Percentiles rank a stretch among this genome's conserved stretches.
phyloP scores from a whole-genome alignment of 148 eudicot species.

The Silene latifolia region DNA sequence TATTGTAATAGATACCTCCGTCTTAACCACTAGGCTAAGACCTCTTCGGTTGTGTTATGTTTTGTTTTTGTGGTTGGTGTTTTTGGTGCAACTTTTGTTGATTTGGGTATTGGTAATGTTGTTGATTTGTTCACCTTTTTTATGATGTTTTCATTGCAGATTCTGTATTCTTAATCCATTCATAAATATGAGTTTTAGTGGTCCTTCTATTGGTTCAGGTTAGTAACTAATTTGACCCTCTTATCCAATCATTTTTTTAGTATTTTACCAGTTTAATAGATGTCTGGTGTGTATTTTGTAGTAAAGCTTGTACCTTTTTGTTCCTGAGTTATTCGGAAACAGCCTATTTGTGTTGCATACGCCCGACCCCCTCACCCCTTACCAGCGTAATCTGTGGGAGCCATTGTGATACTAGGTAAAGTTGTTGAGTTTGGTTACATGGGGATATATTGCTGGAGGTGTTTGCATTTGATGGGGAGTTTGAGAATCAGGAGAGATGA shows the following conservation, averaged over 20 bases:
- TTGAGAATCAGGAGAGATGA: neutral
- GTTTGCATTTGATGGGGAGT: neutral
- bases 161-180: neutral
- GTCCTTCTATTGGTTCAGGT: slow-evolving; percentile 64
- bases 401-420: too few species aligned
- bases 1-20: too few species aligned
- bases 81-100: neutral
- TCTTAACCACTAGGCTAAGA: too few species aligned
- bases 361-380: too few species aligned
- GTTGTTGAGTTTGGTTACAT: too few species aligned
- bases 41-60: too few species aligned
- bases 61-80: too few species aligned
- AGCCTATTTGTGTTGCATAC: neutral
- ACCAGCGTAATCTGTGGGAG: too few species aligned
- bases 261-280: neutral
- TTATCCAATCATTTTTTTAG: neutral
- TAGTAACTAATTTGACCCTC: slow-evolving; percentile 24
- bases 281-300: neutral
- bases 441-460: neutral
- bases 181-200: slow-evolving; percentile 52
- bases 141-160: slow-evolving; percentile 20
- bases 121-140: neutral
- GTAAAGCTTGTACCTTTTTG: slow-evolving; percentile 1
- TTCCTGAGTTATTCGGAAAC: neutral
- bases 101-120: neutral